Conservation (phyloP, 23 red algal species). For the Cyanidiococcus yangmingshanensis region DNA sequence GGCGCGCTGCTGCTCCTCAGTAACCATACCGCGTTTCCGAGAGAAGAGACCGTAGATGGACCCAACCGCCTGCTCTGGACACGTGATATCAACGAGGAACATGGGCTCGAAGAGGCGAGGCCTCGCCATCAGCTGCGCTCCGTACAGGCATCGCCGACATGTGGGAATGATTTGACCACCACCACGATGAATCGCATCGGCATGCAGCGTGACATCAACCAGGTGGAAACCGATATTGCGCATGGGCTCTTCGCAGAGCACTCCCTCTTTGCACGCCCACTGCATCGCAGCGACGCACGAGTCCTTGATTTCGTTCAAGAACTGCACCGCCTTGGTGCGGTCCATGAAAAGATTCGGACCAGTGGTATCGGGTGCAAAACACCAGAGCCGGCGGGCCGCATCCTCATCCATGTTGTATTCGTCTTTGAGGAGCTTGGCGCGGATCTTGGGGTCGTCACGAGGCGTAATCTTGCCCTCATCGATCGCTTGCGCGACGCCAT, state of each 20-base stretch:
- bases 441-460: constrained; percentile 86
- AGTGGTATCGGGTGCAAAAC: constrained; percentile 87
- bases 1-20: constrained; percentile 86
- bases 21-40: constrained; percentile 91
- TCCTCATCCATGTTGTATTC: constrained; percentile 91
- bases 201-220: constrained; percentile 80
- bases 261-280: constrained; percentile 96
- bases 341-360: constrained; percentile 82
- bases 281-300: constrained; percentile 93
- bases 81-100: constrained; percentile 93
- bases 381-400: constrained; percentile 89
- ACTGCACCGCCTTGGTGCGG: constrained; percentile 96
- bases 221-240: constrained; percentile 79
- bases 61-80: constrained; percentile 73
- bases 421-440: constrained; percentile 60
- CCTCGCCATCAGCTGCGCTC: constrained; percentile 71
- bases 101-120: constrained; percentile 83
- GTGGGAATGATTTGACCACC: constrained; percentile 99
- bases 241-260: constrained; percentile 94
- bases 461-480: constrained; percentile 90
- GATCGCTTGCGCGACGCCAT: constrained; percentile 67
- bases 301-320: constrained; percentile 98
- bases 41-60: constrained; percentile 93
- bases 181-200: constrained; percentile 97
- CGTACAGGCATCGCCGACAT: constrained; percentile 67